Evolutionary conservation across 2,329 filamentous ascomycete genomes (phyloP).

Genomic region (Calonectria leucothoes): DNA sequence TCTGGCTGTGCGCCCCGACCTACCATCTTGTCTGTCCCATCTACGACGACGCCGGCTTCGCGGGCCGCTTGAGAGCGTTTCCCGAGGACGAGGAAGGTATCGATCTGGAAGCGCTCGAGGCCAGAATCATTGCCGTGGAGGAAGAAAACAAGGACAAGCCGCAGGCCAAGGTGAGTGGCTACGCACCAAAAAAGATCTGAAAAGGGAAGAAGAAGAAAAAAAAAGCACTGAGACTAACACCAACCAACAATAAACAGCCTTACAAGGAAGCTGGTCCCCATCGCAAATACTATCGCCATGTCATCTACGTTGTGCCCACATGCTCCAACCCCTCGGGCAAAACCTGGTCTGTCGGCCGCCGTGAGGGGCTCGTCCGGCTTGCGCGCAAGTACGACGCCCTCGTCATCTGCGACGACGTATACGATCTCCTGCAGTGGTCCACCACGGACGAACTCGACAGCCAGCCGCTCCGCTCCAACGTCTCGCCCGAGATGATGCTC

Average conservation of each 20-base stretch:
- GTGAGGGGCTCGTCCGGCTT: constrained; percentile 77
- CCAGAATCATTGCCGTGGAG: constrained; percentile 45
- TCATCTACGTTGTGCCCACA: constrained; percentile 90
- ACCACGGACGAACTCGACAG: constrained; percentile 19
- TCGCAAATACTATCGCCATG: constrained; percentile 84
- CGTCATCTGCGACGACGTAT: constrained; percentile 91
- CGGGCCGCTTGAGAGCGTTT: constrained; percentile 72
- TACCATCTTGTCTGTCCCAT: constrained; percentile 90
- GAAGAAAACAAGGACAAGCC: constrained; percentile 33
- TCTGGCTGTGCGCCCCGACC: constrained; percentile 86
- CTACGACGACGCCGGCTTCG: constrained; percentile 84
- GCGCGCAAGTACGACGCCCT: constrained; percentile 85
- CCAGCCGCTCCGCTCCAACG: constrained; percentile 42
- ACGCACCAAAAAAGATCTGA: neutral
- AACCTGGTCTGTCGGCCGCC: constrained; percentile 78
- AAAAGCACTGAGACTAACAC: neutral
- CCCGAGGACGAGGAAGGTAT: constrained; percentile 84
- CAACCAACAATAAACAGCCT: constrained; percentile 45
- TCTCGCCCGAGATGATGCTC: constrained; percentile 64
- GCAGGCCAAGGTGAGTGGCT: constrained; percentile 18
- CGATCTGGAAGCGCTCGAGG: constrained; percentile 67
- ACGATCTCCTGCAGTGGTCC: constrained; percentile 90
- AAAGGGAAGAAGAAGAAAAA: neutral
- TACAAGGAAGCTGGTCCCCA: constrained; percentile 67
- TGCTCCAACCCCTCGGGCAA: constrained; percentile 90